Base-by-base conservation (phyloP, 2,329 filamentous ascomycete species). In the Rasamsonia emersonii region DNA sequence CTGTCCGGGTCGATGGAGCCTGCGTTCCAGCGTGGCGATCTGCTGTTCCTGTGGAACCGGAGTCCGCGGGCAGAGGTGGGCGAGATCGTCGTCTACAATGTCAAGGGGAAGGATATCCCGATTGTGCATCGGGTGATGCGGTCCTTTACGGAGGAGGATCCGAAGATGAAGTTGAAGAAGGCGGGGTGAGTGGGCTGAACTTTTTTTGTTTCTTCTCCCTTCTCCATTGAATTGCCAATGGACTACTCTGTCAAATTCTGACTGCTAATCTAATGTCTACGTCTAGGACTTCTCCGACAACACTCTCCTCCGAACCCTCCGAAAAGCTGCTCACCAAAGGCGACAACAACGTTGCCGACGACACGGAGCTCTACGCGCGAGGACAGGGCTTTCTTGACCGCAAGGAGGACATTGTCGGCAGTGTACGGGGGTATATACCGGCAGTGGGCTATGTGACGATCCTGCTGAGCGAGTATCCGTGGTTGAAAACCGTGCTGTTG, bases 361-460 rank as follows among this genome's bases (percentile, higher is more conserved):
- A 98, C 57, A 93, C 86, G 10, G 88, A 95, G 55, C 72, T 82
- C 11, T 94, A 94, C 57, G 88, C 91, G 3, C 68, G 70, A 23
- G 85, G 82, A 11, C 89, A 98, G 62, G 83, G 85, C 53, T 93
- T 85, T 56, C 70, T 98, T 27, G 79, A 82, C 55, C 75, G 91
- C 37, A 61, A 69, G 44, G 74, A 82, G 53, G 89, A 96, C 54
- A 88, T 98, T 35, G 85, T 98, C 36, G 91, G 91, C 27, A 93
- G 83, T 46, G 91, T 96, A 5, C 69, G 91, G 8, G 91, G 75
- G 21, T 98, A 93, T 57, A 79, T 96, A 36, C 91, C 91, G 0
- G 93, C 91, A 50, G 86, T 96, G 9, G 91, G 91, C 44, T 96
- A 96, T 54, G 88, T 96, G 27, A 98, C 91, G 2, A 98, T 98